A percentile compares a stretch with the other conserved stretches of the same genome.
Conservation (phyloP, 2,329 filamentous ascomycete genomes). For the Ilyonectria sp. region DNA sequence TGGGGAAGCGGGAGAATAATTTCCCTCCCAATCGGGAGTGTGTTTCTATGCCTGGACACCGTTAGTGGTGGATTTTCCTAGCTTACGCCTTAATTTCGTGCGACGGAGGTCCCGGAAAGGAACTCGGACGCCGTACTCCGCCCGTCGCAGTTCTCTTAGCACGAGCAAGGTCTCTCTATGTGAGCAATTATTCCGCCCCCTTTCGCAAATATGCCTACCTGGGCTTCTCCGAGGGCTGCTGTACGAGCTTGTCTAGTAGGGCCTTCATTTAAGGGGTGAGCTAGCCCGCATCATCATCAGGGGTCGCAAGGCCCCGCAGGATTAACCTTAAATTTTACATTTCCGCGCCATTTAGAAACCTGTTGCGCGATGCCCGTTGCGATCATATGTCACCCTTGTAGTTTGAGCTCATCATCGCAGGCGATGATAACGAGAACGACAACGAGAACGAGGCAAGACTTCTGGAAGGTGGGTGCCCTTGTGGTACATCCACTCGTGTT, state of each 20-base stretch:
- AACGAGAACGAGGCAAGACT: not conserved
- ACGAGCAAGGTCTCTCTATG: not conserved
- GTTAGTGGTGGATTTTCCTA: not conserved
- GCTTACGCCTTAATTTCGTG: not conserved
- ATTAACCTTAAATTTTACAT: slow-evolving; percentile 1
- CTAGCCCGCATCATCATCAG: not conserved
- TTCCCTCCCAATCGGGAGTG: not conserved
- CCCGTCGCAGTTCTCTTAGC: not conserved
- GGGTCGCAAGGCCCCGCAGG: not conserved
- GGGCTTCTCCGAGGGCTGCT: not conserved
- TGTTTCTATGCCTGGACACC: not conserved
- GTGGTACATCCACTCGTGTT: not conserved
- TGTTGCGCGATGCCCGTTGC: no score
- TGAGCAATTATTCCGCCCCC: not conserved
- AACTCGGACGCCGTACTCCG: not conserved
- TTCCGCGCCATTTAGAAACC: not conserved
- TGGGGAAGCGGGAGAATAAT: not conserved
- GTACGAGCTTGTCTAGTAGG: not conserved
- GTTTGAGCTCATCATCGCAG: no score
- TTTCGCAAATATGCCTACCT: not conserved
- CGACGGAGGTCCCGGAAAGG: not conserved
- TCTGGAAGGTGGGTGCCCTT: not conserved
- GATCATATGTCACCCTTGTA: no score
- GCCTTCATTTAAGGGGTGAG: not conserved
- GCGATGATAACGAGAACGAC: no score